Base-by-base conservation (phyloP, 176 grass and related monocot genomes). In the Themeda triandra region DNA sequence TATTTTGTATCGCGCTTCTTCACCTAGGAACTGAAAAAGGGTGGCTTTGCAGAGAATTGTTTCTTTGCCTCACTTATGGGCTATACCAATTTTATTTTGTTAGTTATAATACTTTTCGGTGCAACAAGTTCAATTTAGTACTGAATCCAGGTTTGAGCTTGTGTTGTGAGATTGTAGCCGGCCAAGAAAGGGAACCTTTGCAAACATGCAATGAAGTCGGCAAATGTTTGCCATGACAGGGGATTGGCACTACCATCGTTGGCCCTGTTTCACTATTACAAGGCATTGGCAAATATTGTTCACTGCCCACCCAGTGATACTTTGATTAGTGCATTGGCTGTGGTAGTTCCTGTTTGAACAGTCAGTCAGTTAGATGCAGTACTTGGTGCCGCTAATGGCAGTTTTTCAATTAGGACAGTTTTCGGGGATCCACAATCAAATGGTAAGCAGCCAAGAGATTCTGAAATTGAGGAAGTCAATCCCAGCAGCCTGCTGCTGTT, bases 181-280 rank as follows among this genome's bases (percentile, higher is more conserved):
- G 87, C 92, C 89, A 29, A 94, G 80, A 83, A 85, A 85, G 93
- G 96, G 64, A 93, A 98, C 69, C 79, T 98, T 87, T 87, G 96
- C 82, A 93, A 96, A 75, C 93, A 98, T 87, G 79, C 71, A 44
- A 82, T 91, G 59, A 92, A 95, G 41, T 88, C 81, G 1, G 89
- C 86, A 78, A 96, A 92, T 69, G 46, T 94, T 29, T 92, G 36
- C 86, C 87, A 86, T 10, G 80, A 91, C 76, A 92, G 49, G 80
- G 93, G 91, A 80, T 86, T 95, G 74, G 73, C 67, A 30, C 87
- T 71, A 14, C 80, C 87, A 82, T 92, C 91, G 1, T 83, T 94
- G 75, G 89, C 93, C 53, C 39, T 93, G 46, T 77, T 86, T 63
- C 63, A 81, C 53, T 98, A 92, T 80, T 88, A 90, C 58, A 83